Conservation (phyloP, 2,329 filamentous ascomycete genomes). For the Trichoderma lentiforme region DNA sequence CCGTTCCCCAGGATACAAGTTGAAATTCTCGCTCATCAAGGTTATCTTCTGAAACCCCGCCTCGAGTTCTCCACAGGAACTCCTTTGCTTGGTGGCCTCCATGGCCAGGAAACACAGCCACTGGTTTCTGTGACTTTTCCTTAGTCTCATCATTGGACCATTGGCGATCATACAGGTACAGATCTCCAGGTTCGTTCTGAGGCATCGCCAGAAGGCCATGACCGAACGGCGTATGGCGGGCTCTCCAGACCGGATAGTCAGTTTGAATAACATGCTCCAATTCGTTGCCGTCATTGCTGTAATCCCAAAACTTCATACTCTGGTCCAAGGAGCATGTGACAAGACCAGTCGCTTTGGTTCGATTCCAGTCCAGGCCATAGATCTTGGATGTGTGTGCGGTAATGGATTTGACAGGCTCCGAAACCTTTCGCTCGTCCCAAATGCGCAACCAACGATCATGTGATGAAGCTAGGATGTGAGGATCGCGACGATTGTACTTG, state of each 20-base stretch:
- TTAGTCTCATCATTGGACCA: slow-evolving; percentile 42
- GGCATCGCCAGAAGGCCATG: slow-evolving; percentile 86
- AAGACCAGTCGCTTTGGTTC: slow-evolving; percentile 66
- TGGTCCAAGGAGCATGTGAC: slow-evolving; percentile 88
- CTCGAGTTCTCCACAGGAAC: slow-evolving; percentile 83
- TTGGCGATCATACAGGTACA: slow-evolving; percentile 78
- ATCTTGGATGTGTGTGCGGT: slow-evolving; percentile 89
- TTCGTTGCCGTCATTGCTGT: slow-evolving; percentile 55
- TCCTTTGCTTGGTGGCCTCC: slow-evolving; percentile 75
- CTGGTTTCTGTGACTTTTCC: slow-evolving; percentile 47
- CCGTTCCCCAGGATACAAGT: slow-evolving; percentile 87
- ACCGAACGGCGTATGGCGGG: slow-evolving; percentile 87
- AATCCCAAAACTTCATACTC: slow-evolving; percentile 93
- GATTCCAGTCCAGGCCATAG: slow-evolving; percentile 93
- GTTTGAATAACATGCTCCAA: slow-evolving; percentile 78
- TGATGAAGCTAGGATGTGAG: slow-evolving; percentile 84
- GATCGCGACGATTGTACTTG: slow-evolving; percentile 86
- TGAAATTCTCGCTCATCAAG: slow-evolving; percentile 86
- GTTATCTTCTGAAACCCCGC: slow-evolving; percentile 61
- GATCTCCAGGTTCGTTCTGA: slow-evolving; percentile 77
- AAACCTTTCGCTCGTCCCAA: slow-evolving; percentile 82
- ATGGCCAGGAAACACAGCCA: slow-evolving; percentile 59
- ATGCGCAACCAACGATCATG: slow-evolving; percentile 85
- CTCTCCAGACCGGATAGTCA: slow-evolving; percentile 84
- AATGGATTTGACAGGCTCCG: slow-evolving; percentile 76